Base-by-base conservation (phyloP, 140 eudicot genomes). In the Bidens hawaiensis region DNA sequence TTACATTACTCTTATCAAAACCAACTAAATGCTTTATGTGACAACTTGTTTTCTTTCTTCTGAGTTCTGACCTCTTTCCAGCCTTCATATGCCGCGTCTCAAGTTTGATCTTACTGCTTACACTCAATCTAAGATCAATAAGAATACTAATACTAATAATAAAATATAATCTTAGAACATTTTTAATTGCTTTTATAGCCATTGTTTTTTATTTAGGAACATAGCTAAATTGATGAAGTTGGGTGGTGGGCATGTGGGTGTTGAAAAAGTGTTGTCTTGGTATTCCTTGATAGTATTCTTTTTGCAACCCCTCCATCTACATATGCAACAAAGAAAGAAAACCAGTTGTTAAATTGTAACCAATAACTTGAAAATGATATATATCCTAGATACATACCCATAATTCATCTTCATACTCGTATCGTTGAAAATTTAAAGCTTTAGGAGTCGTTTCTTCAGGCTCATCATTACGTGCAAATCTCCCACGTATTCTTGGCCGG, bases 391-490 rank as follows among this genome's bases (percentile, higher is more conserved):
- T 43, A 73, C 61, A 43, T 86, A 90, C 97, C 95, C 89, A 86
- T 42, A 83, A 70, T 62, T 79, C 87, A 74, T 86, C 88, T 38
- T 79, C 94, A 19, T 81, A 85, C 58, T 90, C 88, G 41, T 67
- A 81, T 57, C 70, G 78, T 62, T 67, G 73, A 53, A 54, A 90
- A 69, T 24, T 67, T 46, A 78, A 34, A 53, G 85, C 50, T 62
- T 86, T 83, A 22, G 86, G 78, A 70, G 76, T 38, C 45, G 45
- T 77, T 62, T 83, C 95, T 50, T 61, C 87, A 25, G 75, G 62
- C 74, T 86, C 95, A 38, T 90, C 97, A 25, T 83, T 90, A 19
- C 97, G 85, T 0, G 86, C 97, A 72, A 90, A 90, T 68, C 97
- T 81, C 62, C 97, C 97, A 64, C 95, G 97, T 55, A 90, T 78